A percentile compares a stretch with the other conserved stretches of the same genome.
These are phyloP conservation scores for Solanum raphanifolium DNA, from an alignment of 257 asterid genomes.

Conservation along the genomic window DNA sequence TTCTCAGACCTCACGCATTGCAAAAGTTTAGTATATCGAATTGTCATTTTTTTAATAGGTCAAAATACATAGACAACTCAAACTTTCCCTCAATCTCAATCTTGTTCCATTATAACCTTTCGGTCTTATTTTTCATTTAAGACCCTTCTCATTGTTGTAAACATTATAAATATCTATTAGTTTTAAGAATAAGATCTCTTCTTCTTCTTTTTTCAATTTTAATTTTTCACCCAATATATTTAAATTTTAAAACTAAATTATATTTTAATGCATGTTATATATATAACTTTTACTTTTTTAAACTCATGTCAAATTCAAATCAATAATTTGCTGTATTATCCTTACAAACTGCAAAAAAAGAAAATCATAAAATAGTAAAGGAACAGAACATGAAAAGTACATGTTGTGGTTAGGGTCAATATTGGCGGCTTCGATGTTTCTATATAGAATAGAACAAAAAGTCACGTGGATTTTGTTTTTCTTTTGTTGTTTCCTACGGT, in stretches of 20 bases:
- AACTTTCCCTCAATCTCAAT: neutral
- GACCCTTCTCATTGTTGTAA: too few relatives aligned
- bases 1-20: neutral
- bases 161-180: neutral
- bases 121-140: neutral
- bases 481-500: neutral
- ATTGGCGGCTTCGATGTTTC: neutral
- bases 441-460: neutral
- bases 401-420: neutral
- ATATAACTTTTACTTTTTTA: too few relatives aligned
- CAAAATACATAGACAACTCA: neutral
- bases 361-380: too few relatives aligned
- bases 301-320: neutral
- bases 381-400: neutral
- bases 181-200: too few relatives aligned
- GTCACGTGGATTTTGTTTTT: neutral
- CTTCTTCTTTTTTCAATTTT: too few relatives aligned
- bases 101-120: neutral
- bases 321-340: too few relatives aligned
- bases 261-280: too few relatives aligned
- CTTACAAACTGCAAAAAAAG: too few relatives aligned
- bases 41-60: too few relatives aligned
- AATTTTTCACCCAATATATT: too few relatives aligned
- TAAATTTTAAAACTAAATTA: too few relatives aligned
- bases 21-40: too few relatives aligned